Conservation (phyloP, 2,329 filamentous ascomycete genomes). For the Arthrobotrys musiformis region DNA sequence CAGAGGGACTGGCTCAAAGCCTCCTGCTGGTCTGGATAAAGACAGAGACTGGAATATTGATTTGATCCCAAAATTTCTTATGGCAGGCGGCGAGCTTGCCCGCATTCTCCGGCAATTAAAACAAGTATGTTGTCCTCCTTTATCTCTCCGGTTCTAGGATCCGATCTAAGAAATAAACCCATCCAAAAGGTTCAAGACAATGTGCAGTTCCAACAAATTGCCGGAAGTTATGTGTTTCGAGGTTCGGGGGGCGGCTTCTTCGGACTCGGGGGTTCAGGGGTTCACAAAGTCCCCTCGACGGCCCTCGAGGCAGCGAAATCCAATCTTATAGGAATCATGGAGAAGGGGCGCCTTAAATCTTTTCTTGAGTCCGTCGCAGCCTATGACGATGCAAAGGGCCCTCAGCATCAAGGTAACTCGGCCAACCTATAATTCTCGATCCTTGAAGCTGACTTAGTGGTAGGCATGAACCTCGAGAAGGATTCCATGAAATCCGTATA, state of each 20-base stretch:
- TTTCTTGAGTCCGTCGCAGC: constrained; percentile 64
- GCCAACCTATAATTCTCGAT: constrained; percentile 62
- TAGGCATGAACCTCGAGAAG: constrained; percentile 80
- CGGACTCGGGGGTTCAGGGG: not conserved
- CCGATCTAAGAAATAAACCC: not conserved
- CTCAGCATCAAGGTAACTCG: constrained; percentile 36
- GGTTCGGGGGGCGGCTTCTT: constrained; percentile 69
- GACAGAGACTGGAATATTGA: constrained; percentile 86
- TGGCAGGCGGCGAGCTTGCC: constrained; percentile 97
- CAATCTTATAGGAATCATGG: constrained; percentile 94
- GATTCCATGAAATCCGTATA: constrained; percentile 98
- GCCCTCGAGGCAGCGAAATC: constrained; percentile 89
- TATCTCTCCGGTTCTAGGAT: not conserved
- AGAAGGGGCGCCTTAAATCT: constrained; percentile 96
- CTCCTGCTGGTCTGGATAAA: constrained; percentile 40
- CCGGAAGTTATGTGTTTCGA: constrained; percentile 96
- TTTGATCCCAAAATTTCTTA: constrained; percentile 96
- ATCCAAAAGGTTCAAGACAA: constrained; percentile 54
- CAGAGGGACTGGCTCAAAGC: constrained; percentile 28
- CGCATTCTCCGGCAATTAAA: constrained; percentile 97
- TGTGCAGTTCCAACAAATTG: constrained; percentile 65
- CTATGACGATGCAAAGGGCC: constrained; percentile 55
- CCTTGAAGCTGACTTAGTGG: constrained; percentile 23
- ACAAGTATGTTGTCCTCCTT: constrained; percentile 67
- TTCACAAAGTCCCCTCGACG: constrained; percentile 87